Base-by-base conservation (phyloP, 345 rosid species). In the Combretum micranthum region DNA sequence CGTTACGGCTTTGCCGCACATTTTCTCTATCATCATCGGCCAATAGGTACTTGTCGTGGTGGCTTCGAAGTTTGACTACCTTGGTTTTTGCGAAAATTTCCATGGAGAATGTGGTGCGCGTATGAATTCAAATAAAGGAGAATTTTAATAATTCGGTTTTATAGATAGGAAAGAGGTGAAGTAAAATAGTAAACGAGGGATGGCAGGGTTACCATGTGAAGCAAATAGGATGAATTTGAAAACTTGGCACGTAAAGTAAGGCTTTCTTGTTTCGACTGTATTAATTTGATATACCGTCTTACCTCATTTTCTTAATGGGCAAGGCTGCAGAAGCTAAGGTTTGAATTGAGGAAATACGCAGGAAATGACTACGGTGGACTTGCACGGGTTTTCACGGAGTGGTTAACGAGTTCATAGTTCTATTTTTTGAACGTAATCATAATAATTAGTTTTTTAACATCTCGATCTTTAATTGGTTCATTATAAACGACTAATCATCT, bases 61-160 rank as follows among this genome's bases (percentile, higher is more conserved):
- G 97, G 81, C 96, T 79, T 13, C 90, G 78, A 65, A 93, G 75
- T 76, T 76, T 89, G 10, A 89, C 84, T 13, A 69, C 83, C 68
- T 69, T 75, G 2, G 88, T 64, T 59, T 89, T 77, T 49, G 73
- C 68, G 62, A 93, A 83, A 7, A 85, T 15, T 69, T 93, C 99
- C 99, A 91, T 91, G 15, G 42, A 39, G 11, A 1, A 17, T 12
- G 44, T 8, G 26, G 12, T 1, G 22, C 20, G 15, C 12, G 12
- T 43, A 32, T 15, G 4, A 19, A 15, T 7, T 46, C 9, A 19
- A 6, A n/a, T n/a, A n/a, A 0, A 7, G 42, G 46, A 13, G 20
- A 26, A 47, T 32, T 32, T 32, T 32, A 7, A 32, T 7, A 0
- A 32, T 7, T 32, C 0, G 39, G 39, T 32, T 32, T 32, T 32